Evolutionary conservation across 106 monocot species (phyloP).

Genomic region (Cymbidium sinense): DNA sequence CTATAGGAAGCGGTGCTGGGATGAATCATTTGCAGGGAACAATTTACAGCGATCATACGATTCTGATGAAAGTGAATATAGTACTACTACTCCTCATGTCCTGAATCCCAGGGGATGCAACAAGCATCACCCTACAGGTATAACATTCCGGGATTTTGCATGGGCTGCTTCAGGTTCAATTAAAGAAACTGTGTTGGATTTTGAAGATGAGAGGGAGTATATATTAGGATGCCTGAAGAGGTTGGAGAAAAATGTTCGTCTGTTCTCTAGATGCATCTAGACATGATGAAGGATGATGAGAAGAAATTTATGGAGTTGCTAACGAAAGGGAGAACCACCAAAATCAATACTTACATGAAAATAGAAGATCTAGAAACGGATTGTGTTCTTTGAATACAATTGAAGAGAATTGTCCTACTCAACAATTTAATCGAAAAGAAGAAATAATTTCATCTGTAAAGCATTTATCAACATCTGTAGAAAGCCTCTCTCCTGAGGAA

Average conservation of each 20-base stretch:
- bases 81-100: slow-evolving; percentile 1
- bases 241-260: slow-evolving; percentile 45
- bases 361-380: neutral
- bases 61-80: slow-evolving; percentile 17
- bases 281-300: neutral
- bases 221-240: slow-evolving; percentile 41
- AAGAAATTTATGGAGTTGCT: neutral
- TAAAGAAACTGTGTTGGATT: slow-evolving; percentile 27
- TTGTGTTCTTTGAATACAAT: neutral
- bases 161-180: neutral
- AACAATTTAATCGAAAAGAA: too few relatives aligned
- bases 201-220: slow-evolving; percentile 60
- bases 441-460: neutral
- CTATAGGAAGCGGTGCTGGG: slow-evolving; percentile 33
- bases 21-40: slow-evolving; percentile 19
- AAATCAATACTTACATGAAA: neutral
- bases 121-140: neutral
- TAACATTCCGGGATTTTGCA: slow-evolving; percentile 1
- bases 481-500: neutral
- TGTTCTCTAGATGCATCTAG: slow-evolving; percentile 13
- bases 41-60: slow-evolving; percentile 4
- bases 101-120: neutral
- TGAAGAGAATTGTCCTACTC: neutral
- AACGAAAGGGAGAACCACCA: neutral
- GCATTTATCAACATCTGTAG: neutral